Evolutionary conservation across 1,139 yeast genomes (phyloP).

Genomic region (Sugiyamaella neomexicana): DNA sequence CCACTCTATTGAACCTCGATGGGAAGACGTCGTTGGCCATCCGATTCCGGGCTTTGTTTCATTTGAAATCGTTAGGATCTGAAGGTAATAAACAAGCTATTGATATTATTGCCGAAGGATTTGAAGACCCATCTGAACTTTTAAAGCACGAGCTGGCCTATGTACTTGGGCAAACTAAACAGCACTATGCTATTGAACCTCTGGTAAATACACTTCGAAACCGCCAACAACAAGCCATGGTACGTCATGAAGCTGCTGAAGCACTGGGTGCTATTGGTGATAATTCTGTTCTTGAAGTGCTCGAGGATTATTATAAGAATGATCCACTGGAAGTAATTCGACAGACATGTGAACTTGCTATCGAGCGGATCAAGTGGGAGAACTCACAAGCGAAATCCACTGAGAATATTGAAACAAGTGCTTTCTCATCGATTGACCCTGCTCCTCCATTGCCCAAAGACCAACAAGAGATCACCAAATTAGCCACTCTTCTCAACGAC

Average conservation of each 20-base stretch:
- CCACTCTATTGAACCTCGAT: constrained; percentile 35
- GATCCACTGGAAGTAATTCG: constrained; percentile 88
- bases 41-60: constrained; percentile 91
- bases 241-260: constrained; percentile 99
- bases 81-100: constrained; percentile 68
- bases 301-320: constrained; percentile 60
- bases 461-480: constrained; percentile 56
- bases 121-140: constrained; percentile 81
- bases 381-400: constrained; percentile 60
- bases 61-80: constrained; percentile 78
- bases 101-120: constrained; percentile 77
- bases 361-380: constrained; percentile 93
- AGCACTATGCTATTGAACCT: constrained; percentile 70
- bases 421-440: constrained; percentile 89
- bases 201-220: constrained; percentile 72
- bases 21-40: constrained; percentile 76
- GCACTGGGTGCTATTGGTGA: constrained; percentile 97
- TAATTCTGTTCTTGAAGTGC: constrained; percentile 64
- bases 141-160: constrained; percentile 98
- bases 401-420: constrained; percentile 73
- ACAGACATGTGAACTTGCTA: constrained; percentile 97
- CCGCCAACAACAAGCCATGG: constrained; percentile 75
- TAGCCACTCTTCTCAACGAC: constrained; percentile 70
- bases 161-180: constrained; percentile 95
- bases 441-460: constrained; percentile 91